Conservation (phyloP, 2,329 filamentous ascomycete species). For the Arthrobotrys sinensis region DNA sequence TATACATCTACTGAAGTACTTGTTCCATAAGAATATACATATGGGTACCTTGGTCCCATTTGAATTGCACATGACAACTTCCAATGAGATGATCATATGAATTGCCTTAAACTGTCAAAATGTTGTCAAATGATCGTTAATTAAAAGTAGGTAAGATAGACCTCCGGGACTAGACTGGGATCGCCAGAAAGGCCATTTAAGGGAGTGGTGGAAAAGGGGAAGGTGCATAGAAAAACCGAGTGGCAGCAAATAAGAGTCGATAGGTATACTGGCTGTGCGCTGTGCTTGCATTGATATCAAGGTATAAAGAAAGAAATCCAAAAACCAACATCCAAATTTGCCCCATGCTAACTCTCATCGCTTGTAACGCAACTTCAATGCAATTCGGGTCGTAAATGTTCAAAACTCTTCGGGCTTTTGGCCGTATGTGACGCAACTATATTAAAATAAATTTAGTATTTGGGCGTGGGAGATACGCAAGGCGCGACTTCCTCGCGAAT, state of each 20-base stretch:
- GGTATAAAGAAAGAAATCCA: conserved; percentile 30
- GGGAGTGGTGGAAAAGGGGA: background rate
- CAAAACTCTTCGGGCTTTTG: conserved; percentile 48
- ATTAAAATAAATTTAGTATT: conserved; percentile 22
- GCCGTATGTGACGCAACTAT: conserved; percentile 51
- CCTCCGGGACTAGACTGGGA: background rate
- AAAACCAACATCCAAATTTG: conserved; percentile 34
- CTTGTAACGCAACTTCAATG: conserved; percentile 6
- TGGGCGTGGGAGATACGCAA: background rate
- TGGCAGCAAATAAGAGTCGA: conserved; percentile 8
- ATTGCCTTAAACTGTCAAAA: background rate
- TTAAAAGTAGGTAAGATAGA: conserved; percentile 27
- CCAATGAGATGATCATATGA: background rate
- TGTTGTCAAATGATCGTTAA: conserved; percentile 19
- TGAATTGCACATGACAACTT: conserved; percentile 1
- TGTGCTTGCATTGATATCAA: conserved; percentile 36
- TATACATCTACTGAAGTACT: conserved; percentile 2
- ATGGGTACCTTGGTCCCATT: background rate
- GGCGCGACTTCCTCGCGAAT: no score
- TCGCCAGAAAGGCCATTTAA: background rate
- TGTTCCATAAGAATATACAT: background rate
- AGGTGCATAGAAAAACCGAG: background rate
- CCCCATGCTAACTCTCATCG: conserved; percentile 29
- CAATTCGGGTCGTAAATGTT: conserved; percentile 8
- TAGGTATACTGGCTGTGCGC: conserved; percentile 29